These are phyloP conservation scores for Diaporthe citriasiana DNA, from an alignment of 2,329 filamentous ascomycete genomes.

Conservation along the genomic window DNA sequence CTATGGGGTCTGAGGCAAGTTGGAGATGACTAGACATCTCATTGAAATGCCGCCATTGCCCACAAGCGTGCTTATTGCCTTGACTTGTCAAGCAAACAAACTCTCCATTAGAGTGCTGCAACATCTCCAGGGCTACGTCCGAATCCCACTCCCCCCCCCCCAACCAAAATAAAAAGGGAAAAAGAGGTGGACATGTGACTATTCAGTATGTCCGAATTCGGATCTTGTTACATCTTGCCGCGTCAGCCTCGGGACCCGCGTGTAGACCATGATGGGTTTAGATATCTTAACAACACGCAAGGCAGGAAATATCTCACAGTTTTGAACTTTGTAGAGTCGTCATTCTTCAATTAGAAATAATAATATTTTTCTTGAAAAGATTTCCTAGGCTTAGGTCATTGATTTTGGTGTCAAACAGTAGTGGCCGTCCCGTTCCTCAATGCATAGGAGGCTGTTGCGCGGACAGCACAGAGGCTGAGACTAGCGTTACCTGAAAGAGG, in stretches of 20 bases:
- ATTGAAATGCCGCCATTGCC: not conserved
- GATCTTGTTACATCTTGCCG: not conserved
- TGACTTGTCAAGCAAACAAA: not conserved
- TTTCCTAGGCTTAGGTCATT: not conserved
- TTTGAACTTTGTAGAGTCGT: too few species aligned
- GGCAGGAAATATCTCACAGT: too few species aligned
- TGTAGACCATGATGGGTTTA: not conserved
- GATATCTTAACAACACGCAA: not conserved
- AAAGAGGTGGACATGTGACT: not conserved
- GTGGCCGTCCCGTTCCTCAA: not conserved
- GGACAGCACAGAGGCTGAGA: too few species aligned
- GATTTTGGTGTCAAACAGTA: not conserved
- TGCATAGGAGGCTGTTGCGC: not conserved
- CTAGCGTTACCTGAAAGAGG: not conserved
- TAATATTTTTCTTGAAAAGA: not conserved
- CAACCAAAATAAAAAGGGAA: too few species aligned
- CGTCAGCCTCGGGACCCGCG: not conserved
- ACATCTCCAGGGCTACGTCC: too few species aligned
- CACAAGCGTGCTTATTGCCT: not conserved
- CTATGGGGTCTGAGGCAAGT: too few species aligned
- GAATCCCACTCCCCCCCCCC: too few species aligned
- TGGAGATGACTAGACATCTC: not conserved
- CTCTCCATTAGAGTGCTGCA: not conserved
- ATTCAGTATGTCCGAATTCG: not conserved
- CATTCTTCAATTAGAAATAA: too few species aligned